Evolutionary conservation across 1,284 basidiomycete species (phyloP).

Genomic region (Cutaneotrichosporon cutaneum): DNA sequence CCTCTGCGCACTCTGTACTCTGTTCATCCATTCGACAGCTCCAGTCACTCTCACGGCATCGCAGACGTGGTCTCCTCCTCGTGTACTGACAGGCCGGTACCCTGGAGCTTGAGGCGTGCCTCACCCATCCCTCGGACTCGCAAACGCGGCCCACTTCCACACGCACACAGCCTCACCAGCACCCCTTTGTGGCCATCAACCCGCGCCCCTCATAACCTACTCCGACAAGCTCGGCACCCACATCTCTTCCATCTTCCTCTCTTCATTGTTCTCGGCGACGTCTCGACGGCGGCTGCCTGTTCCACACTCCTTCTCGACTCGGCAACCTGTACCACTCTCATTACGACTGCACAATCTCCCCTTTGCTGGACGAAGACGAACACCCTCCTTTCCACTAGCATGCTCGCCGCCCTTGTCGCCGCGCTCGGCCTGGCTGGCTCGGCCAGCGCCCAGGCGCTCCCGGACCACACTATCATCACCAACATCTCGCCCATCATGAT

Average conservation of each 20-base stretch:
- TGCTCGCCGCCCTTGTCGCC: not conserved
- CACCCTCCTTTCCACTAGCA: not conserved
- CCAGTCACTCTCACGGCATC: no score
- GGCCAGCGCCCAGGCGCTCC: not conserved
- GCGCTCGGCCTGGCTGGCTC: conserved; percentile 2
- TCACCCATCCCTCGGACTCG: no score
- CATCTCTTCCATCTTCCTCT: not conserved
- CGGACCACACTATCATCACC: conserved; percentile 52
- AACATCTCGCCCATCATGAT: conserved; percentile 46
- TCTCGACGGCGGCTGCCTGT: not conserved
- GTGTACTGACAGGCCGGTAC: no score
- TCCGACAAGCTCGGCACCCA: no score
- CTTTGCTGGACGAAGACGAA: conserved; percentile 5
- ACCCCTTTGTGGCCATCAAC: no score
- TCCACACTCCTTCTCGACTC: not conserved
- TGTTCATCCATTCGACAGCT: no score
- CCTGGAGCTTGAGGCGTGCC: no score
- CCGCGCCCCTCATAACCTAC: no score
- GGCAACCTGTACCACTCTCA: not conserved
- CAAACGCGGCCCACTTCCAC: no score
- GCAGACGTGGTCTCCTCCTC: no score
- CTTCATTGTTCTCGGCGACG: not conserved
- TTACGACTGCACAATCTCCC: not conserved
- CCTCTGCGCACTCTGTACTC: no score
- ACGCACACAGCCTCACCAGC: no score